phyloP scores from a whole-genome alignment of 2,329 filamentous ascomycete species.

The Colletotrichum tropicicola region DNA sequence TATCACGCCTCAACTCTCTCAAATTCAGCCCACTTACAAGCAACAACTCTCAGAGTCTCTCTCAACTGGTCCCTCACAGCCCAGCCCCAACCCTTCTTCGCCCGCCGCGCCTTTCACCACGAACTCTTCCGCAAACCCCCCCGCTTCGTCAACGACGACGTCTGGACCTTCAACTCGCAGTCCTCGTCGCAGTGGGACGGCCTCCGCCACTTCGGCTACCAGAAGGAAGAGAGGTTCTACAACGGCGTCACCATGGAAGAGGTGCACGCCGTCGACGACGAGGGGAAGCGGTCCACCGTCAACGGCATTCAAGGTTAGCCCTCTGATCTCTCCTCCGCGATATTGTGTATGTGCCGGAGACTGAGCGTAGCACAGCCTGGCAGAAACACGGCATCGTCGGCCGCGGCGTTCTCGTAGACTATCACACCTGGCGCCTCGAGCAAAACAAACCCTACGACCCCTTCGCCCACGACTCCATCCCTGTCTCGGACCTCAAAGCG shows the following conservation, averaged over 20 bases:
- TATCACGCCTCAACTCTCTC: neutral
- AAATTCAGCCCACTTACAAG: neutral
- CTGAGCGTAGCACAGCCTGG: conserved; percentile 24
- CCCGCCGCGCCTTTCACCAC: conserved; percentile 40
- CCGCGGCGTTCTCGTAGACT: conserved; percentile 62
- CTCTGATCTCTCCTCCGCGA: neutral
- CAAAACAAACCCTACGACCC: conserved; percentile 36
- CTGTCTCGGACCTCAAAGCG: conserved; percentile 26
- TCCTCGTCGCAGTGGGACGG: conserved; percentile 51
- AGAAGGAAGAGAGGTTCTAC: conserved; percentile 44
- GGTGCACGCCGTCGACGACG: conserved; percentile 58
- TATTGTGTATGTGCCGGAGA: neutral
- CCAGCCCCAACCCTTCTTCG: conserved; percentile 44
- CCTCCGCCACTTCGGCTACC: conserved; percentile 47
- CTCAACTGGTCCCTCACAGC: conserved; percentile 44
- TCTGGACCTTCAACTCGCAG: conserved; percentile 45
- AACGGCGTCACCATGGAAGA: conserved; percentile 38
- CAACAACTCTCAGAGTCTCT: conserved; percentile 35
- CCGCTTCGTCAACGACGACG: conserved; percentile 43
- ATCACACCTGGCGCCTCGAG: conserved; percentile 51
- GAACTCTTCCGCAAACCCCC: conserved; percentile 38
- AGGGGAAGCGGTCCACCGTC: conserved; percentile 34
- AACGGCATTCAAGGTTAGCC: conserved; percentile 30
- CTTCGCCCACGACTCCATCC: conserved; percentile 28
- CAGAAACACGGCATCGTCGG: conserved; percentile 52